These are phyloP conservation scores for Paramyrothecium sp. DNA, from an alignment of 2,329 filamentous ascomycete genomes.

Conservation along the genomic window DNA sequence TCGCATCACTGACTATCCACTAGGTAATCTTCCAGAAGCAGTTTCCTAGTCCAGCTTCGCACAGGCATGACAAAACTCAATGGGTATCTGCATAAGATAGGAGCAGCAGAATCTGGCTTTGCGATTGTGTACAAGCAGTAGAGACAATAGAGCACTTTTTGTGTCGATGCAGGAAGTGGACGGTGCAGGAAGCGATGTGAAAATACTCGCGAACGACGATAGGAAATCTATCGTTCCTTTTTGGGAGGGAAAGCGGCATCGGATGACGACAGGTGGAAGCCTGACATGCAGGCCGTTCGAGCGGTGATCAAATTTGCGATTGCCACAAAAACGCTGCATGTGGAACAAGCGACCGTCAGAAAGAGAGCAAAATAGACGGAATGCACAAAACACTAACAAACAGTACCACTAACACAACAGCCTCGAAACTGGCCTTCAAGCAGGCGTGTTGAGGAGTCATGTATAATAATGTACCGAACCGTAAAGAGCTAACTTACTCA, in stretches of 20 bases:
- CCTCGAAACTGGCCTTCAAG: no score
- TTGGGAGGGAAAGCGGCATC: constrained; percentile 7
- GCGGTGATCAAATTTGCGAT: constrained; percentile 7
- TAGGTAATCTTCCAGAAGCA: no score
- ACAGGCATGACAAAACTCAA: neutral
- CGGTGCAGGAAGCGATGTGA: neutral
- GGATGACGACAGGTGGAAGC: constrained; percentile 5
- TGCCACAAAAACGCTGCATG: constrained; percentile 4
- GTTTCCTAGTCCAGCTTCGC: neutral
- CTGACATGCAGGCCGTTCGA: constrained; percentile 5
- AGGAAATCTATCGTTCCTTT: constrained; percentile 7
- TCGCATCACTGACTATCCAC: no score
- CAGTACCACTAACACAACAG: no score
- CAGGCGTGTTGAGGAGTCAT: no score
- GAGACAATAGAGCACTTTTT: constrained; percentile 7
- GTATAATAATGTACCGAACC: no score
- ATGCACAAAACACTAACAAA: no score
- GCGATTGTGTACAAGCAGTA: constrained; percentile 4
- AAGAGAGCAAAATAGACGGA: no score
- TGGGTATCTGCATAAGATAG: neutral
- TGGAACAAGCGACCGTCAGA: no score
- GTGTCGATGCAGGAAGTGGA: constrained; percentile 4
- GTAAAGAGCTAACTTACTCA: no score
- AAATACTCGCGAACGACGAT: constrained; percentile 4
- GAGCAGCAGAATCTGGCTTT: constrained; percentile 5